Conservation (phyloP, 2,329 filamentous ascomycete genomes). For the Fusarium globosum region DNA sequence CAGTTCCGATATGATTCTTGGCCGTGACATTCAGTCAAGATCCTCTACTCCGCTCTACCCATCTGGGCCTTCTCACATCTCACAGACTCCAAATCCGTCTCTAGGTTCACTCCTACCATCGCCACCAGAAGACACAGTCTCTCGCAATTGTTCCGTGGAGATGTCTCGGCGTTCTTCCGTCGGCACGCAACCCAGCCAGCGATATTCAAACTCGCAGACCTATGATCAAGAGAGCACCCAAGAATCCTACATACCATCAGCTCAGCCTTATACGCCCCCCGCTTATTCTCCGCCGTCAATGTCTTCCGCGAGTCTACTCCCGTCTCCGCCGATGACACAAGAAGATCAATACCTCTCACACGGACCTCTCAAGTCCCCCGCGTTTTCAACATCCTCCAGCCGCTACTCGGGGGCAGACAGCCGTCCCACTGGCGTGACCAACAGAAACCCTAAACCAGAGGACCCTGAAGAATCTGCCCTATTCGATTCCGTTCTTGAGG, state of each 20-base stretch:
- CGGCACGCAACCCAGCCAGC: not conserved
- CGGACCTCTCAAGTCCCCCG: constrained; percentile 17
- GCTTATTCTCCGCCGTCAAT: constrained; percentile 32
- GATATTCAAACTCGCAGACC: constrained; percentile 2
- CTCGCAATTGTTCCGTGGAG: constrained; percentile 3
- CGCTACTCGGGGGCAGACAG: not conserved
- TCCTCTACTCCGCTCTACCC: constrained; percentile 8
- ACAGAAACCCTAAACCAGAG: not conserved
- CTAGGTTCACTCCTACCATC: constrained; percentile 23
- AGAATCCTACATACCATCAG: constrained; percentile 37
- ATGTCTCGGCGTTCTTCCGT: not conserved
- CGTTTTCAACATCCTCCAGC: constrained; percentile 7
- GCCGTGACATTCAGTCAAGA: constrained; percentile 4
- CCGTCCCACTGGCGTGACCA: not conserved
- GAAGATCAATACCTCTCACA: constrained; percentile 10
- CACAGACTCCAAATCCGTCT: constrained; percentile 24
- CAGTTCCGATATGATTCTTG: constrained; percentile 35
- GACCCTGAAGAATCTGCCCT: constrained; percentile 46
- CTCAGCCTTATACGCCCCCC: constrained; percentile 36
- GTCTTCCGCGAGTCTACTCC: constrained; percentile 31
- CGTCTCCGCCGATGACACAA: constrained; percentile 41
- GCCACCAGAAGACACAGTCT: constrained; percentile 19
- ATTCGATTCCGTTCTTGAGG: constrained; percentile 51
- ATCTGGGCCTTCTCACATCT: constrained; percentile 22
- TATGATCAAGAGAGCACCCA: constrained; percentile 13